Percentiles rank a stretch among this genome's conserved stretches.
phyloP scores from a whole-genome alignment of 164 flowering plant species.

The Macadamia tetraphylla region DNA sequence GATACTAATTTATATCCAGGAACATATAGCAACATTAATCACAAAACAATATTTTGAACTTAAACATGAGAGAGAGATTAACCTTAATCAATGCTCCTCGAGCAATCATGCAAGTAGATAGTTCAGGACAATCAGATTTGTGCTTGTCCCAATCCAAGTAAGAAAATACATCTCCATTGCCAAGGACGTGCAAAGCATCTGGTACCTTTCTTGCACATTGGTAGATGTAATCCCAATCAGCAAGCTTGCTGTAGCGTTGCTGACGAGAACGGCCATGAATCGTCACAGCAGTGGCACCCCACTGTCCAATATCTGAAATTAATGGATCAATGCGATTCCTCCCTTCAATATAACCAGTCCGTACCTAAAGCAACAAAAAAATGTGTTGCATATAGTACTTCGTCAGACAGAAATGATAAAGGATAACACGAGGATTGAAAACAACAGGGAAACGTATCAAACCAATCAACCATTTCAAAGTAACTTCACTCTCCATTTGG shows the following conservation, averaged over 20 bases:
- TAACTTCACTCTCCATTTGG: too few relatives aligned
- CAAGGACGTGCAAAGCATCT: constrained; percentile 58
- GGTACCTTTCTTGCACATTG: constrained; percentile 74
- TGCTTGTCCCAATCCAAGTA: constrained; percentile 85
- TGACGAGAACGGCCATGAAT: constrained; percentile 95
- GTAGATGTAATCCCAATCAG: constrained; percentile 91
- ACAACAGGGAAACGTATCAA: neutral
- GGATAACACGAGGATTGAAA: neutral
- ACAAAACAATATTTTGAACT: neutral
- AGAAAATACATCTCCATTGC: constrained; percentile 91
- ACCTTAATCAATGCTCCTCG: constrained; percentile 94
- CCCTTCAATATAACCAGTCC: constrained; percentile 91
- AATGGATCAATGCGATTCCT: constrained; percentile 81
- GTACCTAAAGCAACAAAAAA: constrained; percentile 43
- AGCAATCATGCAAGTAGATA: constrained; percentile 85
- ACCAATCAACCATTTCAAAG: neutral
- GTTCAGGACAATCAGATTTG: constrained; percentile 61
- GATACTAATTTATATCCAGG: neutral
- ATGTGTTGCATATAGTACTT: neutral
- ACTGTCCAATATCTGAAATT: constrained; percentile 63
- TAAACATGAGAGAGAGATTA: neutral
- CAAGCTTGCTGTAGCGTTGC: constrained; percentile 93
- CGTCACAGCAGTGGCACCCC: constrained; percentile 94
- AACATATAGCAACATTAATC: neutral
- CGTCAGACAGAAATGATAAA: neutral